Percentiles rank a stretch among this genome's conserved stretches.
Conservation (phyloP, 2,329 filamentous ascomycete genomes). For the Penicillium sp. region DNA sequence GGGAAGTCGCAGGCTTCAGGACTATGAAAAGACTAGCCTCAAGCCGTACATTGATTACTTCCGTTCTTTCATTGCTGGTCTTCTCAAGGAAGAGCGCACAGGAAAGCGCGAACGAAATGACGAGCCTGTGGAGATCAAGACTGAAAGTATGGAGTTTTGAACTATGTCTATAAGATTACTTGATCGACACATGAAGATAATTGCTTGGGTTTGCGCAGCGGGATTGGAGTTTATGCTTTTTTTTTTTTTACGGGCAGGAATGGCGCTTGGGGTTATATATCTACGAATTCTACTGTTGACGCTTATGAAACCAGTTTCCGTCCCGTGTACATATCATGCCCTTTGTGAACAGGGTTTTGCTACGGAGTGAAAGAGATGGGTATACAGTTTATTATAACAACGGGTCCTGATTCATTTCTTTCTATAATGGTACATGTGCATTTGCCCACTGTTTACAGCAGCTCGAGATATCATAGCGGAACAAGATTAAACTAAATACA, state of each 20-base stretch:
- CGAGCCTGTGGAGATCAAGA: constrained; percentile 45
- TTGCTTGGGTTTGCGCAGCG: constrained; percentile 13
- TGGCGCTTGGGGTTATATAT: constrained; percentile 15
- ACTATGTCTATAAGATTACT: background rate
- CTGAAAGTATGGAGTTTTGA: constrained; percentile 70
- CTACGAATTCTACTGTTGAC: background rate
- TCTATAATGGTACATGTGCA: constrained; percentile 31
- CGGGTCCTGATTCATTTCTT: constrained; percentile 28
- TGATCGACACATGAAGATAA: background rate
- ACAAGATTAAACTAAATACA: background rate
- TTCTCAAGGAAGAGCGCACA: constrained; percentile 75
- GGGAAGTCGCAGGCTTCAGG: constrained; percentile 61
- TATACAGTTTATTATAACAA: constrained; percentile 20
- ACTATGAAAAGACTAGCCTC: constrained; percentile 97
- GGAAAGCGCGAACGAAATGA: constrained; percentile 59
- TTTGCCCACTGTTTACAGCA: constrained; percentile 4
- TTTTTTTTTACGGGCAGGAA: background rate
- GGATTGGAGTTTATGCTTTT: constrained; percentile 8
- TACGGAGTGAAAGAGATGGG: background rate
- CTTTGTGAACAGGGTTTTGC: background rate
- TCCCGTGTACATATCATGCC: background rate
- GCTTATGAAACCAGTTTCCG: background rate
- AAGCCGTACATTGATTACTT: constrained; percentile 94
- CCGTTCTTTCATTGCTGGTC: constrained; percentile 73
- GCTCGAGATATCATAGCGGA: constrained; percentile 5